Evolutionary conservation across 1,139 yeast species (phyloP).

Genomic region (Fermentozyma sake): DNA sequence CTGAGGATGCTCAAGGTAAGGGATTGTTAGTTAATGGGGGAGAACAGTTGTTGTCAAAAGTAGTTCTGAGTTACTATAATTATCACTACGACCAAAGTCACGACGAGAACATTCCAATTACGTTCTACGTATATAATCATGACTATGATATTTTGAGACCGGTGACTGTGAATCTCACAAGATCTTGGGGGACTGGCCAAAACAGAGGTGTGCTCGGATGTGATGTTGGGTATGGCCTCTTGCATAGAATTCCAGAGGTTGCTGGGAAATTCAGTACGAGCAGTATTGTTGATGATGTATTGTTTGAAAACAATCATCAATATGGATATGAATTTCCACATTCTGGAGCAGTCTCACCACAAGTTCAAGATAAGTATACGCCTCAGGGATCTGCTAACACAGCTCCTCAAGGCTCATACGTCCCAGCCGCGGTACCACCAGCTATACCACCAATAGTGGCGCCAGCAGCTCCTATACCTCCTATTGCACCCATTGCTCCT

Average conservation of each 20-base stretch:
- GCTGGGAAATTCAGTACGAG: constrained; percentile 43
- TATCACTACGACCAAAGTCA: constrained; percentile 36
- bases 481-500: constrained; percentile 21
- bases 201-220: constrained; percentile 81
- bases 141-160: constrained; percentile 84
- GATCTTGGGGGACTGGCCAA: constrained; percentile 48
- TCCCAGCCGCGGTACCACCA: constrained; percentile 5
- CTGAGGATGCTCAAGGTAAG: constrained; percentile 50
- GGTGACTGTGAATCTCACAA: constrained; percentile 59
- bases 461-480: constrained; percentile 8
- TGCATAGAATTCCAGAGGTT: constrained; percentile 79
- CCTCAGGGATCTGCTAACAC: constrained; percentile 5
- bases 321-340: constrained; percentile 9
- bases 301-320: constrained; percentile 28
- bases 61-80: constrained; percentile 55
- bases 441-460: constrained; percentile 6
- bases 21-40: constrained; percentile 78
- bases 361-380: constrained; percentile 6
- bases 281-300: constrained; percentile 32
- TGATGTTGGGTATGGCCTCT: constrained; percentile 88
- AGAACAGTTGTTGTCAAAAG: constrained; percentile 69
- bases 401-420: too few species aligned
- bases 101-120: constrained; percentile 37
- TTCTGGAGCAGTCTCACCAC: neutral
- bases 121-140: constrained; percentile 81